These are phyloP conservation scores for Eremomyces bilateralis DNA, from an alignment of 495 filamentous ascomycete genomes.

Conservation along the genomic window DNA sequence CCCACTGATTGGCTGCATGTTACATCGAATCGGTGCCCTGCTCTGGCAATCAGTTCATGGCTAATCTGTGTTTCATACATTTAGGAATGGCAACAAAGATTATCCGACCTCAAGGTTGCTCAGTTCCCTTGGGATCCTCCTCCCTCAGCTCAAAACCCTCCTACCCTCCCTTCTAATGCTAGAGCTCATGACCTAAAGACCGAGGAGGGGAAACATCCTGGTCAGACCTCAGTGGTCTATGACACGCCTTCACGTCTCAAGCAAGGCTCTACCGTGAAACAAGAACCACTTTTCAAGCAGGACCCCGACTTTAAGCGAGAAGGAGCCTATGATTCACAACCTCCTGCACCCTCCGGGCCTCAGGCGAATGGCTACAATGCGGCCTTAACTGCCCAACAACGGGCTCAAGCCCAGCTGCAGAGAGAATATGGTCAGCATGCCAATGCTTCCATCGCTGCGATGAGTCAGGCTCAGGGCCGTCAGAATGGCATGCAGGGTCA, in stretches of 20 bases:
- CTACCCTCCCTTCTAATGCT: conserved; percentile 41
- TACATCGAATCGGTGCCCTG: conserved; percentile 2
- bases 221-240: no score
- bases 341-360: conserved; percentile 7
- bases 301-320: conserved; percentile 19
- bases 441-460: conserved; percentile 52
- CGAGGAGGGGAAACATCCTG: no score
- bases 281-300: no score
- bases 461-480: conserved; percentile 13
- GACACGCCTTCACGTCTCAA: no score
- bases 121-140: conserved; percentile 89
- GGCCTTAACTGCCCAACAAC: background rate
- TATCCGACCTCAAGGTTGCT: conserved; percentile 61
- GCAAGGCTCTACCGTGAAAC: no score
- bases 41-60: background rate
- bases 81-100: conserved; percentile 82
- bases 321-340: conserved; percentile 5
- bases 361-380: conserved; percentile 1
- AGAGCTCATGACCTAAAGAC: no score
- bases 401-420: conserved; percentile 6
- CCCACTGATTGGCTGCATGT: background rate
- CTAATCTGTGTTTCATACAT: conserved; percentile 5
- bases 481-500: conserved; percentile 16
- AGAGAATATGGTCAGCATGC: conserved; percentile 29
- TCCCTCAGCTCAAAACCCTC: conserved; percentile 27